Evolutionary conservation across 495 filamentous ascomycete genomes (phyloP).

Genomic region (Penicillium diatomitis): DNA sequence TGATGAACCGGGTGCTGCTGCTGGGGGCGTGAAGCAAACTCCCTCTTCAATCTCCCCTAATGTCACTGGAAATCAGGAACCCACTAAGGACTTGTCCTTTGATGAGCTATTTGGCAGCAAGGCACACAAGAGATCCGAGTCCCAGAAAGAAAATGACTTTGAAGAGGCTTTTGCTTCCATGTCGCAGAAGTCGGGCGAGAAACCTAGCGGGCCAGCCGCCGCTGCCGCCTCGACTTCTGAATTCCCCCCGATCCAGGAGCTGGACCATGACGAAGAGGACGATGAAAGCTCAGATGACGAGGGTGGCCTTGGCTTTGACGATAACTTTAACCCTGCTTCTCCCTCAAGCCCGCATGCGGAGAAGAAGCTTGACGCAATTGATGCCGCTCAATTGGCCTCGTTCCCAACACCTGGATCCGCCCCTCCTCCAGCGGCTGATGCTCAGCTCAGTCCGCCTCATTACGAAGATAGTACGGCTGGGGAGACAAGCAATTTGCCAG

Average conservation of each 20-base stretch:
- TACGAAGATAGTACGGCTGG: slow-evolving; percentile 42
- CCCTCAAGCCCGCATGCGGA: slow-evolving; percentile 23
- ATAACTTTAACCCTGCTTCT: slow-evolving; percentile 74
- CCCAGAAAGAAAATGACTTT: slow-evolving; percentile 48
- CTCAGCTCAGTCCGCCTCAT: slow-evolving; percentile 56
- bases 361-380: slow-evolving; percentile 23
- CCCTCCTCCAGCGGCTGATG: slow-evolving; percentile 40
- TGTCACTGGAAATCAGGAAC: slow-evolving; percentile 12
- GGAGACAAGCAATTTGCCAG: slow-evolving; percentile 39
- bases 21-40: slow-evolving; percentile 5
- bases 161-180: slow-evolving; percentile 40
- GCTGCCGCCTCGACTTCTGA: slow-evolving; percentile 39
- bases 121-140: slow-evolving; percentile 46
- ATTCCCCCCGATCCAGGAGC: slow-evolving; percentile 87
- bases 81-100: slow-evolving; percentile 31
- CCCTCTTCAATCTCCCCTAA: slow-evolving; percentile 13
- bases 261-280: slow-evolving; percentile 65
- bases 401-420: slow-evolving; percentile 29
- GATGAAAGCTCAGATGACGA: slow-evolving; percentile 69
- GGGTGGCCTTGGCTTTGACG: slow-evolving; percentile 67
- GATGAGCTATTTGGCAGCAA: slow-evolving; percentile 47
- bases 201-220: slow-evolving; percentile 24
- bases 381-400: slow-evolving; percentile 31
- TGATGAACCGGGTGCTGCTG: slow-evolving; percentile 26
- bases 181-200: slow-evolving; percentile 19